Percentiles rank a stretch among this genome's conserved stretches.
Conservation (phyloP, 805 yeast genomes). For the Kazachstania kunashirensis region DNA sequence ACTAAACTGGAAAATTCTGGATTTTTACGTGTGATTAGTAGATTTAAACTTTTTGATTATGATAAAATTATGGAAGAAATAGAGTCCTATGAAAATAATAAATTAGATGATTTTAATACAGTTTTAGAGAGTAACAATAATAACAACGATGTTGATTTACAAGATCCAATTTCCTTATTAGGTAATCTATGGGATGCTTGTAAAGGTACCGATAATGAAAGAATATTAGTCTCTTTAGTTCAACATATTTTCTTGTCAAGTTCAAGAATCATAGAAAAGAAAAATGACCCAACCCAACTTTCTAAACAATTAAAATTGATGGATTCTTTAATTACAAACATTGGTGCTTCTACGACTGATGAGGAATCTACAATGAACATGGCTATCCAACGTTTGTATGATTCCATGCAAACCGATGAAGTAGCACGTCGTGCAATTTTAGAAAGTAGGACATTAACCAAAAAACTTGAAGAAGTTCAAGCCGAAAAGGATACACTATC, state of each 20-base stretch:
- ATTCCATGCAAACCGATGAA: slow-evolving; percentile 80
- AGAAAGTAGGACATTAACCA: slow-evolving; percentile 49
- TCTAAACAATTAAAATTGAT: slow-evolving; percentile 40
- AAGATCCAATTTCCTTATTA: slow-evolving; percentile 60
- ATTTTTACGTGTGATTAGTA: slow-evolving; percentile 28
- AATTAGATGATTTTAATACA: slow-evolving; percentile 28
- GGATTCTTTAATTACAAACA: slow-evolving; percentile 63
- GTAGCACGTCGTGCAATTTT: slow-evolving; percentile 66
- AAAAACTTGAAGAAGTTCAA: slow-evolving; percentile 37
- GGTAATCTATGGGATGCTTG: slow-evolving; percentile 41
- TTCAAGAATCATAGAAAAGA: slow-evolving; percentile 17
- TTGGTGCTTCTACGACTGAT: slow-evolving; percentile 41
- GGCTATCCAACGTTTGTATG: slow-evolving; percentile 67
- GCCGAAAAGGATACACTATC: slow-evolving; percentile 58
- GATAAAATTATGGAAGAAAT: slow-evolving; percentile 60
- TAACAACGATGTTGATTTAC: slow-evolving; percentile 33
- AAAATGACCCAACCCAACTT: slow-evolving; percentile 21
- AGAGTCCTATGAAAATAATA: slow-evolving; percentile 44
- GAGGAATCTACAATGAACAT: slow-evolving; percentile 64
- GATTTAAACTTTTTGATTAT: slow-evolving; percentile 47
- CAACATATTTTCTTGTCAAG: slow-evolving; percentile 28
- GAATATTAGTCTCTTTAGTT: slow-evolving; percentile 39
- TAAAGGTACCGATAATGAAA: slow-evolving; percentile 46
- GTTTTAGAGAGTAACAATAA: slow-evolving; percentile 17
- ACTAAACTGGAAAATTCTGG: slow-evolving; percentile 27